phyloP scores from a whole-genome alignment of 192 early-diverging fungal species.

The Spizellomyces punctatus region DNA sequence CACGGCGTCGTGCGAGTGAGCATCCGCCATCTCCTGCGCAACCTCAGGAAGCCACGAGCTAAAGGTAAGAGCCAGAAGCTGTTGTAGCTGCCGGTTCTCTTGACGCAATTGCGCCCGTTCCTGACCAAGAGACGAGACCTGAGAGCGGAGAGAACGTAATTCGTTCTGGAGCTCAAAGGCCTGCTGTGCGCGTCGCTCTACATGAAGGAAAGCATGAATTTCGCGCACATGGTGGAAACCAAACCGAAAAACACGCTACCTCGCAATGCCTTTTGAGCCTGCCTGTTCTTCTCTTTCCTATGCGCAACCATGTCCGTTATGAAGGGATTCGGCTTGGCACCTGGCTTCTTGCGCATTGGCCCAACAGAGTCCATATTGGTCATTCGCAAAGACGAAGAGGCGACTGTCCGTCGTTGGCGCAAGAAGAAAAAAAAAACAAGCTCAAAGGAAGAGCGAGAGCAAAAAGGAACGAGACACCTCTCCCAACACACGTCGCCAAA shows the following conservation, averaged over 20 bases:
- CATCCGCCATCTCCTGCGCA: conserved; percentile 2
- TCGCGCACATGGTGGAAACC: too few relatives aligned
- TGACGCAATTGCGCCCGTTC: conserved; percentile 11
- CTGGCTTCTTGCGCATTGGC: conserved; percentile 22
- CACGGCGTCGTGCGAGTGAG: conserved; percentile 14
- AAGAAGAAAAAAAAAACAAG: too few relatives aligned
- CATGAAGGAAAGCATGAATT: neutral
- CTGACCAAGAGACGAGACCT: conserved; percentile 13
- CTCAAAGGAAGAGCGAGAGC: too few relatives aligned
- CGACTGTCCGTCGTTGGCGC: too few relatives aligned
- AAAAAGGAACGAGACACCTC: too few relatives aligned
- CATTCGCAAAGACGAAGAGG: too few relatives aligned
- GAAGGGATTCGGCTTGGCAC: conserved; percentile 28
- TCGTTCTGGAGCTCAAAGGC: conserved; percentile 18
- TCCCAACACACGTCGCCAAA: too few relatives aligned
- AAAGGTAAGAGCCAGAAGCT: conserved; percentile 26
- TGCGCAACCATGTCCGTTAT: conserved; percentile 27
- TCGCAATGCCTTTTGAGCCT: conserved; percentile 32
- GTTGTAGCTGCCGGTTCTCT: conserved; percentile 23
- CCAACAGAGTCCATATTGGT: too few relatives aligned
- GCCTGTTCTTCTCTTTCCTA: conserved; percentile 33
- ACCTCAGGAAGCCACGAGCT: conserved; percentile 26
- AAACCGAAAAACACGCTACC: conserved; percentile 3
- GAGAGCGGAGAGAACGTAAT: conserved; percentile 13
- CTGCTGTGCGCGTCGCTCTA: conserved; percentile 22